Conservation (phyloP, 2,329 filamentous ascomycete species). For the Aspergillus aculeatus region DNA sequence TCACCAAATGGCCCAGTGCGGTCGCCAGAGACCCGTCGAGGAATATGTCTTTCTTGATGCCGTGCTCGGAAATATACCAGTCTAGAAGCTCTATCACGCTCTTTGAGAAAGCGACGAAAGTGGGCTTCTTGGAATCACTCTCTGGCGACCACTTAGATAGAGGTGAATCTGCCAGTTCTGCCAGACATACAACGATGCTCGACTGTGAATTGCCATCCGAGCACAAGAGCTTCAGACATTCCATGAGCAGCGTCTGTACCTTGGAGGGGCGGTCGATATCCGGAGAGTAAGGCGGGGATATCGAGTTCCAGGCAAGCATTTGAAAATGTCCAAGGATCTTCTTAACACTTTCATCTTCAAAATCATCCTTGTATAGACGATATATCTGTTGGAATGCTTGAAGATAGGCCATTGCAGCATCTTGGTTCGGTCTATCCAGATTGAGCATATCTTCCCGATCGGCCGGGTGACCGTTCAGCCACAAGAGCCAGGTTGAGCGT, state of each 20-base stretch:
- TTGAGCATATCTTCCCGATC: conserved; percentile 44
- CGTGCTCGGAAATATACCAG: conserved; percentile 42
- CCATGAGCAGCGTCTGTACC: conserved; percentile 36
- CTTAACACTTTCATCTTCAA: conserved; percentile 62
- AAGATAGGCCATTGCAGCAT: conserved; percentile 81
- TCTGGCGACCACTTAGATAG: conserved; percentile 38
- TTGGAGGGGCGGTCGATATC: conserved; percentile 40
- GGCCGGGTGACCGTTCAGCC: conserved; percentile 65
- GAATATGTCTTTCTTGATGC: conserved; percentile 66
- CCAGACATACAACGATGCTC: conserved; percentile 48
- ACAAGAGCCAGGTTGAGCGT: conserved; percentile 66
- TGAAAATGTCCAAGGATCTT: conserved; percentile 71
- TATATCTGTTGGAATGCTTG: conserved; percentile 75
- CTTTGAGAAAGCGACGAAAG: conserved; percentile 87
- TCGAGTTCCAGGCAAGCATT: conserved; percentile 70
- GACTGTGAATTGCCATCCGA: conserved; percentile 36
- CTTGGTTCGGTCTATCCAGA: conserved; percentile 66
- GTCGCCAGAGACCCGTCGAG: conserved; percentile 63
- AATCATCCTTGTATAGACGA: conserved; percentile 63
- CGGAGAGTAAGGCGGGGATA: conserved; percentile 39
- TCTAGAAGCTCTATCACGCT: conserved; percentile 68
- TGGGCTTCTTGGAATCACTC: conserved; percentile 58
- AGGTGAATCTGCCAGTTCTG: conserved; percentile 67
- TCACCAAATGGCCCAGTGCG: conserved; percentile 65
- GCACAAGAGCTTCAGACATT: conserved; percentile 38